Evolutionary conservation across 2,329 filamentous ascomycete genomes (phyloP), one percentile per base, ranked within the genome.

Genomic region (Nannizziopsis arthrosporioides): DNA sequence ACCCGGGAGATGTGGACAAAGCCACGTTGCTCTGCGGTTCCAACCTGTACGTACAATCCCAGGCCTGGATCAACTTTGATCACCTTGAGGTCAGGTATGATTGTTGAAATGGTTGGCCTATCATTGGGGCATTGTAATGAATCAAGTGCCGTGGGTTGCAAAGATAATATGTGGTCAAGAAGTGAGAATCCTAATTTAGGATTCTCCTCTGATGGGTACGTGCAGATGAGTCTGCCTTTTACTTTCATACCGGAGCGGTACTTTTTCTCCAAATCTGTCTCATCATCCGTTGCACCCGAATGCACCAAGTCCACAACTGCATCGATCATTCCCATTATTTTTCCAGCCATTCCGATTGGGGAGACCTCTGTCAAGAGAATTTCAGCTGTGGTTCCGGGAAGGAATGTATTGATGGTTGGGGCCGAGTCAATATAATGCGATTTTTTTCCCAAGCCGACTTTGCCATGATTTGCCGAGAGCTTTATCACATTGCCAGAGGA

Each of bases 1-100:
- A 98, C 77, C 54, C 85, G 80, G 1, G 92, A 98, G 55, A 98
- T 93, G 64, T 98, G 92, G 17, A 93, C 88, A 60, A 95, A 98
- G 8, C 86, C 86, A n/a, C 78, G 72, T 19, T 67, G 59, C 27
- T 81, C 77, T 36, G 76, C 71, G 5, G 82, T 68, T 2, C 81
- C 81, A 19, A 90, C 68, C 55, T 85, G 78, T 12, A 89, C 74
- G 59, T 93, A 94, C 2, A 95, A 72, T 46, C 92, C 93, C 51
- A 90, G 77, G 2, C 82, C 80, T 4, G 81, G 73, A 55, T 93
- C 84, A 2, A 95, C 86, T 55, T 84, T 84, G 46, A 81, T 76
- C 6, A 98, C 81, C 34, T 79, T 87, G 49, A 85, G 86, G 55
- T 83, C 77, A 41, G 90, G 81, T 19, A 95, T 70, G 39, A 84